Base-by-base conservation (phyloP, 2,329 filamentous ascomycete species). In the Xenosphaeropsis pyriputrescens region DNA sequence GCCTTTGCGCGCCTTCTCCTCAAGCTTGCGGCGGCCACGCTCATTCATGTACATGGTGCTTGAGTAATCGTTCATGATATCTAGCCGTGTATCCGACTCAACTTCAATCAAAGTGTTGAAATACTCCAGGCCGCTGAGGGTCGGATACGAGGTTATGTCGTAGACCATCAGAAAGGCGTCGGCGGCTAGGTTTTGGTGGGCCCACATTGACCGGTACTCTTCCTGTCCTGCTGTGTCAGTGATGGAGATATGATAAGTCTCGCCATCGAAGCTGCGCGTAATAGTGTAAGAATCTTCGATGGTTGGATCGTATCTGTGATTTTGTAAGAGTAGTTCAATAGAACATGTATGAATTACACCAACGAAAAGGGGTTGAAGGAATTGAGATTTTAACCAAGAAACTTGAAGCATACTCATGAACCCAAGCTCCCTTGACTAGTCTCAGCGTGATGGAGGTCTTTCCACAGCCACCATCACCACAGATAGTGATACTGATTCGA, bases 141-240 rank as follows among this genome's bases (percentile, higher is more conserved):
- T 81, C 51, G 73, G 67, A 41, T 60, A 56, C 32, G 72, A 73
- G 1, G 84, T 91, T 59, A 91, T 89, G 62, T 91, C 84, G 69
- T 91, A 91, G 48, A 91, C 84, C 50, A 91, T 71, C 16, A 91
- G 68, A 62, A 89, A 91, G 45, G 83, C 84, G 55, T 91, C 84
- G 43, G 80, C 79, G 54, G 74, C 70, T 13, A 89, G 72, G 56
- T 88, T 89, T 17, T 77, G 78, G 26, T 75, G 70, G 1, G 81
- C 82, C 84, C 84, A 91, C 66, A 91, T 83, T 49, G 81, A 79
- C 47, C 84, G 79, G 63, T 91, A 91, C 61, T 91, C 84, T 61
- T 91, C 84, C 57, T 91, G 84, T n/a, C 84, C 84, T 18, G 84
- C 84, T 1, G 84, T 89, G 63, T 91, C 84, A 42, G 82, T 89